A percentile compares a stretch with the other conserved stretches of the same genome.
Conservation (phyloP, 345 rosid species). For the Conringia planisiliqua region DNA sequence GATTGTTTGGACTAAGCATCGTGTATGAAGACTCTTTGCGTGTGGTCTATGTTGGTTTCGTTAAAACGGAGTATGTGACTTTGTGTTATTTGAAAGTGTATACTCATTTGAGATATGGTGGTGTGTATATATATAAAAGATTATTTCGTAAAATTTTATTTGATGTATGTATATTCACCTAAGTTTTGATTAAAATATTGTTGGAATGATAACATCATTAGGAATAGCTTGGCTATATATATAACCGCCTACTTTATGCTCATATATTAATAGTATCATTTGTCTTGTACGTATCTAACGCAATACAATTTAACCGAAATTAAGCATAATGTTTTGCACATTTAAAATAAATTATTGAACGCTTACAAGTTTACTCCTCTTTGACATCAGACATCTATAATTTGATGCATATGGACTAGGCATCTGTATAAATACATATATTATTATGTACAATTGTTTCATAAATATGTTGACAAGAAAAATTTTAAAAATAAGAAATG, state of each 20-base stretch:
- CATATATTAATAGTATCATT: background rate
- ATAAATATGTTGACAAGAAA: background rate
- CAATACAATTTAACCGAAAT: constrained; percentile 13
- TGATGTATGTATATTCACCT: constrained; percentile 32
- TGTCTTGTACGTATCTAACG: constrained; percentile 13
- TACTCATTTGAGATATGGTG: background rate
- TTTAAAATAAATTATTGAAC: background rate
- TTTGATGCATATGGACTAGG: background rate
- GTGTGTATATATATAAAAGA: background rate
- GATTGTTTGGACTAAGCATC: constrained; percentile 21
- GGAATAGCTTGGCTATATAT: constrained; percentile 26
- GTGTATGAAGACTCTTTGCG: background rate
- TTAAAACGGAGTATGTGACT: background rate
- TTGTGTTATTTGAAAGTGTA: background rate
- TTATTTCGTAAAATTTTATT: background rate
- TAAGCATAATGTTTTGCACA: constrained; percentile 17
- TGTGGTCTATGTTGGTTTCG: background rate
- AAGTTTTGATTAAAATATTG: constrained; percentile 23
- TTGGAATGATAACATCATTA: constrained; percentile 20
- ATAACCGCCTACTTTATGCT: background rate
- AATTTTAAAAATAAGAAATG: background rate
- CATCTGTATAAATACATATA: background rate
- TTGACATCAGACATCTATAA: background rate
- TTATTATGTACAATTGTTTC: background rate
- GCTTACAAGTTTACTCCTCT: background rate